Base-by-base conservation (phyloP, 139 green algal species). In the Micractinium conductrix region DNA sequence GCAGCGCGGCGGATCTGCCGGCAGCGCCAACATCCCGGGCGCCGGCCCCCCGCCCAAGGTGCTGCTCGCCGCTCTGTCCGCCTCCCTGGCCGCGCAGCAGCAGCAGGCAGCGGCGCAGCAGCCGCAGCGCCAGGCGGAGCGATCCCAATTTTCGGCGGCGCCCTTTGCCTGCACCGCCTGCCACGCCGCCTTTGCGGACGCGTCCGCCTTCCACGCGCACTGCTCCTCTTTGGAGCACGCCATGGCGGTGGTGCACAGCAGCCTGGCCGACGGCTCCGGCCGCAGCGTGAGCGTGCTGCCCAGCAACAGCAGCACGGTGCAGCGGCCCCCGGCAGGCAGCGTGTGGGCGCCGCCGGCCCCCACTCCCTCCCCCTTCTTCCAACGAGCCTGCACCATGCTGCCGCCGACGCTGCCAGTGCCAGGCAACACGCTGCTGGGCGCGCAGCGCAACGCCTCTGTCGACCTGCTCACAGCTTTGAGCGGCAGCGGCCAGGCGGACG, bases 201-300 rank as follows among this genome's bases (percentile, higher is more conserved):
- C 42, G 12, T n/a, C 24, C 9, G 58, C 76, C 26, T 82, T 72
- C 58, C 76, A 42, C 0, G 9, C 21, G 10, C 76, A 82, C 76
- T 82, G 76, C 28, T 37, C 58, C 5, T 82, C 76, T 12, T 38
- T 73, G 30, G 76, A 72, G 76, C 76, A 82, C 55, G 48, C 76
- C 24, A 21, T 82, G 37, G 44, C n/a, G 14, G n/a, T 82, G 42
- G 12, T 82, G 76, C 38, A 72, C 19, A 5, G 14, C 55, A 58
- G 55, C 53, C 12, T 82, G 40, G 76, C 58, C 0, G 38, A 58
- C 58, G 35, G 74, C 74, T 16, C 74, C 45, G 17, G 45, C 21
- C n/a, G 26, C 53, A 19, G 74, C 58, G 70, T 76, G 70, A 53
- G 69, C n/a, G n/a, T n/a, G 10, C 4, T n/a, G 9, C 9, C 16